These are phyloP conservation scores for Leptodermis oblonga DNA, from an alignment of 257 asterid species.

Conservation along the genomic window DNA sequence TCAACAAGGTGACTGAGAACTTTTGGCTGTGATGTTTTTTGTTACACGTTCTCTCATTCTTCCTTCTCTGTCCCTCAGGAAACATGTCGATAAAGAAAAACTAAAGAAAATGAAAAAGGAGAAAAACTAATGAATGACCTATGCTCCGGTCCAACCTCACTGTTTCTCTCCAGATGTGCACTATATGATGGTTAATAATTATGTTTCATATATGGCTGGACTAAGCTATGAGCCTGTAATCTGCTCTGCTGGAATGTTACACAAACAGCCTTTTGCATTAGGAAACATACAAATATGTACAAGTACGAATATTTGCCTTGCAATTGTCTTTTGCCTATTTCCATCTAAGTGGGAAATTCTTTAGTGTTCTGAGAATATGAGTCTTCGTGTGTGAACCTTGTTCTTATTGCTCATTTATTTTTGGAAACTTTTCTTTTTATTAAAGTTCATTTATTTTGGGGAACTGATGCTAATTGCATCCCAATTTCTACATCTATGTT, in stretches of 20 bases:
- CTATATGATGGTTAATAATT: not conserved
- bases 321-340: not conserved
- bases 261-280: not conserved
- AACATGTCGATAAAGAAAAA: not conserved
- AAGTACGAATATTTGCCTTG: not conserved
- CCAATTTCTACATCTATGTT: not conserved
- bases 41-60: not conserved
- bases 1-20: not conserved
- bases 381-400: not conserved
- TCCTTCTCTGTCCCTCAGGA: not conserved
- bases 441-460: not conserved
- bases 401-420: not conserved
- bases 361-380: not conserved
- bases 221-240: not conserved
- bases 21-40: not conserved
- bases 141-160: not conserved
- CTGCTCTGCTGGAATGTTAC: not conserved
- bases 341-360: not conserved
- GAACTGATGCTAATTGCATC: not conserved
- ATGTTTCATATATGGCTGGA: not conserved
- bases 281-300: not conserved
- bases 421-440: not conserved
- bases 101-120: not conserved
- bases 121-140: not conserved
- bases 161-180: not conserved